Conservation (phyloP, 1,139 yeast species). For the Taphrina confusa region DNA sequence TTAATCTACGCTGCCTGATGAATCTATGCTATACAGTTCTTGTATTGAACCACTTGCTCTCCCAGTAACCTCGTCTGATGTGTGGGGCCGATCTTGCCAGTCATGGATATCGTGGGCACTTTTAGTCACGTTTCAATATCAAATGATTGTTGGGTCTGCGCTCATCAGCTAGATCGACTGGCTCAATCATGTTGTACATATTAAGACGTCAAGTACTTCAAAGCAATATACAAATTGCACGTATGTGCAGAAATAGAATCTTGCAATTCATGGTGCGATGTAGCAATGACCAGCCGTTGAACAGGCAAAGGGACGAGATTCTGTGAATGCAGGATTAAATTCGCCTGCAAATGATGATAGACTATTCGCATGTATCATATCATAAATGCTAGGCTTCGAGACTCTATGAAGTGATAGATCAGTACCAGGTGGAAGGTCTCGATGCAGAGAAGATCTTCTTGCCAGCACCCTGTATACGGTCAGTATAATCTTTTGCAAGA, state of each 20-base stretch:
- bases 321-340: slow-evolving; percentile 6
- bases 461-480: slow-evolving; percentile 29
- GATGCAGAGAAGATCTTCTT: slow-evolving; percentile 83
- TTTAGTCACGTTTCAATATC: too few species aligned
- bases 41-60: not conserved
- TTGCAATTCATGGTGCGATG: too few species aligned
- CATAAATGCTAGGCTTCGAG: slow-evolving; percentile 13
- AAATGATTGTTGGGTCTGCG: too few species aligned
- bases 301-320: not conserved
- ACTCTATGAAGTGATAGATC: not conserved
- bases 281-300: too few species aligned
- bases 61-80: too few species aligned
- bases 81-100: too few species aligned
- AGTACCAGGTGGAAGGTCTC: slow-evolving; percentile 86
- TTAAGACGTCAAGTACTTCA: too few species aligned
- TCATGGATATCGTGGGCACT: too few species aligned
- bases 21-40: not conserved
- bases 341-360: slow-evolving; percentile 4
- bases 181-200: too few species aligned
- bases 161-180: too few species aligned
- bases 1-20: not conserved
- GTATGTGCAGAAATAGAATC: too few species aligned
- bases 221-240: too few species aligned
- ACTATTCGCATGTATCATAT: slow-evolving; percentile 12
- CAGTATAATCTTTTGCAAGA: not conserved